Percentiles rank a stretch among this genome's conserved stretches.
Evolutionary conservation across 345 rosid genomes (phyloP).

Genomic region (Murraya koenigii): DNA sequence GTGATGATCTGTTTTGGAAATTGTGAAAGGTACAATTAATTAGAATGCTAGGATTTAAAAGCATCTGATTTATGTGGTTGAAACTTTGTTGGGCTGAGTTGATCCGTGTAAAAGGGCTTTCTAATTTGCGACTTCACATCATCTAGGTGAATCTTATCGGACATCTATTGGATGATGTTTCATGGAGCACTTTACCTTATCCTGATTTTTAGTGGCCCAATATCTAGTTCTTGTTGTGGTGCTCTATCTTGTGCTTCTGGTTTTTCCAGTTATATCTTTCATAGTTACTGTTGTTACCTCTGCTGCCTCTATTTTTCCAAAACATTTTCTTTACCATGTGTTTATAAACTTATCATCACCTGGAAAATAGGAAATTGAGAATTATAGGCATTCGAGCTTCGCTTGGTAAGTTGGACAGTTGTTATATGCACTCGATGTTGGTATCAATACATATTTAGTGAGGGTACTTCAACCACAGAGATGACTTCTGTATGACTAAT

Average conservation of each 20-base stretch:
- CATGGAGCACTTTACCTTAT: background rate
- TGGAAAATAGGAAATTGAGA: background rate
- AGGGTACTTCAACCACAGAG: background rate
- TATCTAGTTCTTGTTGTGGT: background rate
- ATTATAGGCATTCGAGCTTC: background rate
- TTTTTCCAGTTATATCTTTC: background rate
- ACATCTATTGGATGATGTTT: background rate
- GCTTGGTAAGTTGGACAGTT: background rate
- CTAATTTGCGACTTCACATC: background rate
- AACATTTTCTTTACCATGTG: background rate
- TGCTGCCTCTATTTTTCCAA: background rate
- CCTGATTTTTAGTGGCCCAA: background rate
- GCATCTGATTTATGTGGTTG: background rate
- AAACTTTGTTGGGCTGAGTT: background rate
- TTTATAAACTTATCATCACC: background rate
- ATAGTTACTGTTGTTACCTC: background rate
- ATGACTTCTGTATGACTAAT: background rate
- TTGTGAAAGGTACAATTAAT: background rate
- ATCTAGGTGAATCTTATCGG: background rate
- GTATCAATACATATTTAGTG: background rate
- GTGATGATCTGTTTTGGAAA: background rate
- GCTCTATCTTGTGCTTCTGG: background rate
- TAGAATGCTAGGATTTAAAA: background rate
- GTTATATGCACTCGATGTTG: background rate
- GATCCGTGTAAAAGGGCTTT: background rate